Evolutionary conservation across 805 yeast species (phyloP).

Genomic region (Ogataea pilisensis): DNA sequence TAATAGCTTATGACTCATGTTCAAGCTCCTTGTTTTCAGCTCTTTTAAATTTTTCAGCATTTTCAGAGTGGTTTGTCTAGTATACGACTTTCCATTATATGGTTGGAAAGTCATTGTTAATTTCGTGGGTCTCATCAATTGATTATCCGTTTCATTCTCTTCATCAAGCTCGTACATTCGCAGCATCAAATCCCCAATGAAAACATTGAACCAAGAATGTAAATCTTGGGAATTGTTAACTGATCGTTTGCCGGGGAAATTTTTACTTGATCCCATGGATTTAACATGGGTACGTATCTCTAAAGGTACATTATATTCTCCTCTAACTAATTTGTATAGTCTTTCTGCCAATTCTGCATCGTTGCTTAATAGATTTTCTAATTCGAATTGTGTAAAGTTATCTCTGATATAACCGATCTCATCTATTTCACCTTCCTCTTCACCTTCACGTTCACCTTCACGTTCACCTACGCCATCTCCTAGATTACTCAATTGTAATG

Average conservation of each 20-base stretch:
- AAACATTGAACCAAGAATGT: slow-evolving; percentile 75
- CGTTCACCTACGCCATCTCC: slow-evolving; percentile 50
- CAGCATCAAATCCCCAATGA: slow-evolving; percentile 70
- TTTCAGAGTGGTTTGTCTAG: slow-evolving; percentile 41
- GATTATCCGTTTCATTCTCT: slow-evolving; percentile 37
- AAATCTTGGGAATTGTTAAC: slow-evolving; percentile 55
- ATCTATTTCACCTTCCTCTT: slow-evolving; percentile 4
- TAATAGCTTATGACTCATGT: slow-evolving; percentile 18
- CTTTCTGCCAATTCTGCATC: slow-evolving; percentile 46
- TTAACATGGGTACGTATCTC: slow-evolving; percentile 59
- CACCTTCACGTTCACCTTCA: slow-evolving; percentile 43
- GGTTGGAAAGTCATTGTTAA: slow-evolving; percentile 36
- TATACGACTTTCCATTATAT: slow-evolving; percentile 24
- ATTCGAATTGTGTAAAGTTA: slow-evolving; percentile 37
- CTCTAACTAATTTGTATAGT: slow-evolving; percentile 61
- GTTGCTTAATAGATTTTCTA: slow-evolving; percentile 36
- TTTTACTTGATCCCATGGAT: slow-evolving; percentile 87
- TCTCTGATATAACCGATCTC: slow-evolving; percentile 48
- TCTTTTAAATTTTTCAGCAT: slow-evolving; percentile 35
- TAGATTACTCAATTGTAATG: neutral
- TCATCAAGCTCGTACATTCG: slow-evolving; percentile 72
- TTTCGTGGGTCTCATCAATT: slow-evolving; percentile 50
- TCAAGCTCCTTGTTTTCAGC: slow-evolving; percentile 26
- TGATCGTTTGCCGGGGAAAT: slow-evolving; percentile 55
- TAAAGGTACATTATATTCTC: slow-evolving; percentile 52